Evolutionary conservation across 2,329 filamentous ascomycete genomes (phyloP), one percentile per base, ranked within the genome.

Genomic region (Colletotrichum melonis): DNA sequence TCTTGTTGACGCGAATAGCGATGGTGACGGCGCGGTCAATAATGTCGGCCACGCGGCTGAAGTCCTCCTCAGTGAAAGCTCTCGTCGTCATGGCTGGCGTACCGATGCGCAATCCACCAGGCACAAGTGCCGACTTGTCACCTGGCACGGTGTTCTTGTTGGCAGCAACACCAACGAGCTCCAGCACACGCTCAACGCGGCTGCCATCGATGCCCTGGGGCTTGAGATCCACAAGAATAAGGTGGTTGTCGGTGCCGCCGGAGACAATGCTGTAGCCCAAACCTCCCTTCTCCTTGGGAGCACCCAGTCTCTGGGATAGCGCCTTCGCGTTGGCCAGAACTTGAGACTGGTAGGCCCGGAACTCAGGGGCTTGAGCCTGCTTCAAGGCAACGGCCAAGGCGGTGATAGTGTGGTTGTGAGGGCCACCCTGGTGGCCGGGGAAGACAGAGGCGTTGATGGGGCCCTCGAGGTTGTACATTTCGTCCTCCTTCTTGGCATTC

Each of bases 141-240:
- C 96, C 97, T 1, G 97, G 97, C 0, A 98, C 96, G 8, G 97
- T 98, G 87, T 99, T 99, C 90, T 99, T 99, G 89, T 99, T 99
- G 81, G 94, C 93, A n/a, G 97, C 97, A 65, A 98, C 96, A 78
- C 96, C 96, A 76, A 97, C 95, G 59, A 97, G 91, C 82, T 98
- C 95, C 28, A 98, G 89, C 19, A 98, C 92, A 59, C 95, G 92
- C 86, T 98, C 95, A 16, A 98, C 95, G 66, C 95, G 92, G 28
- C 93, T 93, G 77, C 95, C 95, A 80, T 99, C 97, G 74, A 99
- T 92, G 71, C 89, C 89, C 81, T 97, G 94, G 49, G 94, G 92
- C 86, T 97, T 97, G 63, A 99, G 90, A 83, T 99, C 97, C 62
- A 97, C 88, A 22, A 99, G 90, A 12, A 99, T 94, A 76, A 99